Conservation (phyloP, 2,329 filamentous ascomycete genomes). For the Aspergillus costaricaensis region DNA sequence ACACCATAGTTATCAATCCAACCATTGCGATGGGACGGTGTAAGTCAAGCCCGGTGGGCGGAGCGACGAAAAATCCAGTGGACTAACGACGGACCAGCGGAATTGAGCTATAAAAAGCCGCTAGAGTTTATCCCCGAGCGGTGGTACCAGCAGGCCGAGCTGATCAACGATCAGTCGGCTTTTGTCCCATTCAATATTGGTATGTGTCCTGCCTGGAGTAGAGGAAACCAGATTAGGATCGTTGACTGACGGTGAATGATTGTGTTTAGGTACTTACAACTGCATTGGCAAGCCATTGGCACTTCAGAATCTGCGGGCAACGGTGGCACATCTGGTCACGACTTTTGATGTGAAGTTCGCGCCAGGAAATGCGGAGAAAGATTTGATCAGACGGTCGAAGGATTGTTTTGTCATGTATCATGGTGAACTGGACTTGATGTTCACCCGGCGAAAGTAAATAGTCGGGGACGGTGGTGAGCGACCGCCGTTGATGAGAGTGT, state of each 20-base stretch:
- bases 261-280: conserved; percentile 28
- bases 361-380: conserved; percentile 36
- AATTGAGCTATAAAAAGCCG: conserved; percentile 30
- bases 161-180: conserved; percentile 36
- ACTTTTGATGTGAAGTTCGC: conserved; percentile 42
- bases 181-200: conserved; percentile 40
- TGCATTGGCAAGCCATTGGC: conserved; percentile 44
- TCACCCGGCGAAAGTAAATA: conserved; percentile 10
- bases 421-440: conserved; percentile 21
- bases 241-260: not conserved
- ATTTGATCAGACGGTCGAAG: conserved; percentile 33
- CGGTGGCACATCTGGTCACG: conserved; percentile 37
- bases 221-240: too few species aligned
- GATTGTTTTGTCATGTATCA: conserved; percentile 40
- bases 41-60: conserved; percentile 15
- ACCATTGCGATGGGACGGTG: conserved; percentile 27
- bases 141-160: conserved; percentile 37
- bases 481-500: not conserved
- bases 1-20: conserved; percentile 26
- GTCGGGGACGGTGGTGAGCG: not conserved
- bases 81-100: conserved; percentile 19
- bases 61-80: not conserved
- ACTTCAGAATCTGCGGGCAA: conserved; percentile 38
- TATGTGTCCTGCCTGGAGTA: conserved; percentile 1
- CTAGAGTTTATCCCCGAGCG: conserved; percentile 31